These are phyloP conservation scores for Candida succiphila DNA, from an alignment of 805 yeast genomes.

Conservation along the genomic window DNA sequence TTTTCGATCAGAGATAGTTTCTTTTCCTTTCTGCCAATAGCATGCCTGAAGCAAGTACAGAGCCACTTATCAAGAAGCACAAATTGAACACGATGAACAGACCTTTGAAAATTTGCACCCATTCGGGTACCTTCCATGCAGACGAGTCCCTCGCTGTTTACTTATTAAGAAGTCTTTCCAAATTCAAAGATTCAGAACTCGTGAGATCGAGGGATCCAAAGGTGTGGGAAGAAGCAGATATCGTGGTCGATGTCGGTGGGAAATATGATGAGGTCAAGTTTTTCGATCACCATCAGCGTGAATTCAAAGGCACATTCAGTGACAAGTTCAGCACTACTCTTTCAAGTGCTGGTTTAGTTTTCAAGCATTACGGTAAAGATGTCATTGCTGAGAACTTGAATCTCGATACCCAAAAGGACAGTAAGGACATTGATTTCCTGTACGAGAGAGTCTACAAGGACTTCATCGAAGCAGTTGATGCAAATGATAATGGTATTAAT, in stretches of 20 bases:
- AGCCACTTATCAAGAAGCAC: slow-evolving; percentile 7
- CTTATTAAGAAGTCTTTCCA: slow-evolving; percentile 66
- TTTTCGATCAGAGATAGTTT: too few relatives aligned
- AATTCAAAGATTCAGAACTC: slow-evolving; percentile 53
- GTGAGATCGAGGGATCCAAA: slow-evolving; percentile 78
- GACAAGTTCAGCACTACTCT: slow-evolving; percentile 61
- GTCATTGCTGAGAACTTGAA: slow-evolving; percentile 47
- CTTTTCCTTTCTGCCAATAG: too few relatives aligned
- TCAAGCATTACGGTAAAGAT: slow-evolving; percentile 74
- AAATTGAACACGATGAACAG: slow-evolving; percentile 19
- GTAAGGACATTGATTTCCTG: slow-evolving; percentile 46
- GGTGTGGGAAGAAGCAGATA: slow-evolving; percentile 79
- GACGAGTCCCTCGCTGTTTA: slow-evolving; percentile 93
- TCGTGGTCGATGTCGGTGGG: slow-evolving; percentile 93
- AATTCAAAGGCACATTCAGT: slow-evolving; percentile 67
- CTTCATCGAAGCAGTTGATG: slow-evolving; percentile 87
- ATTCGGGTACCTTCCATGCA: slow-evolving; percentile 92
- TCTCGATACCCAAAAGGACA: slow-evolving; percentile 22
- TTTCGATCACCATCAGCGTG: slow-evolving; percentile 97
- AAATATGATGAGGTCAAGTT: slow-evolving; percentile 76
- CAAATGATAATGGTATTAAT: slow-evolving; percentile 88
- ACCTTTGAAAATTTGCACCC: slow-evolving; percentile 65
- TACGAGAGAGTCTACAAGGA: slow-evolving; percentile 75
- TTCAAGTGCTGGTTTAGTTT: slow-evolving; percentile 89
- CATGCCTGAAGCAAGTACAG: slow-evolving; percentile 1